Base-by-base conservation (phyloP, 345 rosid genomes). In the Bruguiera sexangula region DNA sequence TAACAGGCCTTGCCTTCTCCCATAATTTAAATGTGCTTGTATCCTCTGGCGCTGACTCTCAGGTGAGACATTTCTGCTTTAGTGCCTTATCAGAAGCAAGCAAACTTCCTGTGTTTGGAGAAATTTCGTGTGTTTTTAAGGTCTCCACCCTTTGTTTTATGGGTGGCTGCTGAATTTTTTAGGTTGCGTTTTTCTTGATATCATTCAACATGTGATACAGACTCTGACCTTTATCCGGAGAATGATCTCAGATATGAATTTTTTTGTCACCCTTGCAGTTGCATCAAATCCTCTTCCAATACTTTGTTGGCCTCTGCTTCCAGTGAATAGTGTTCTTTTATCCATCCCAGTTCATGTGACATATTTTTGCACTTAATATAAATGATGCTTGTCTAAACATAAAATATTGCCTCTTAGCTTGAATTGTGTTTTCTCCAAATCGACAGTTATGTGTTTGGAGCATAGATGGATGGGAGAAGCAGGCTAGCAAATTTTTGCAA, bases 1-100 rank as follows among this genome's bases (percentile, higher is more conserved):
- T 92, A 61, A 92, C 96, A 5, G 98, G 98, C 74, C 96, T 92
- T 31, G 92, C 96, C 30, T 92, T 92, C 84, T 92, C 98, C 36
- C 76, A 87, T 74, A 36, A 62, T 13, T 77, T 88, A 46, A 87
- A 87, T 69, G 85, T 90, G 73, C 92, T 92, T 22, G 89, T 92
- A 46, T 92, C 96, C 70, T 89, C 98, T 6, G 98, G 98, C 63
- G 98, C 96, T 46, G 96, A 89, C 67, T 75, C 89, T 62, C 96
- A 89, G 90, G 96, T 87, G 61, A 70, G 79, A 71, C 70, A 70
- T 72, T 27, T 36, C 9, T 27, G 16, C 50, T 62, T 46, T 61
- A 20, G 11, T 54, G 63, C 34, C 8, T 46, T 62, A 30, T 51
- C 39, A 18, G 57, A 60, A 69, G 50, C 37, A 64, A 24, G 61